phyloP scores from a whole-genome alignment of 2,329 filamentous ascomycete species.

The Aureobasidium leucospermi region DNA sequence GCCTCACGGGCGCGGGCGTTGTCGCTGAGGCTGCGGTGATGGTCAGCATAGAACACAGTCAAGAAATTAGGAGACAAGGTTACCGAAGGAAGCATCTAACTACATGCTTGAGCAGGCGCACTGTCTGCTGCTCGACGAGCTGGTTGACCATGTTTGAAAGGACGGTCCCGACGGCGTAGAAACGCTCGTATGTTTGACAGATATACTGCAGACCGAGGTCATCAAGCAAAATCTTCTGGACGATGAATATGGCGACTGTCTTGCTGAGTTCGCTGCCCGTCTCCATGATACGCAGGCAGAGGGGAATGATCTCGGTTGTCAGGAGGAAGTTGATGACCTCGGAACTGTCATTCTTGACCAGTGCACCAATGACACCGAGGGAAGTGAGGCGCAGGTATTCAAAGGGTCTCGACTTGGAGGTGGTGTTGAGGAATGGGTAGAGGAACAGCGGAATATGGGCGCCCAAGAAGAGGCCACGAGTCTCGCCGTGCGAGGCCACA shows the following conservation, averaged over 20 bases:
- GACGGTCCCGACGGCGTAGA: constrained; percentile 96
- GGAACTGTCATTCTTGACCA: constrained; percentile 97
- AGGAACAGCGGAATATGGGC: constrained; percentile 96
- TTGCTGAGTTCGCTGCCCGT: constrained; percentile 97
- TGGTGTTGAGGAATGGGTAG: constrained; percentile 97
- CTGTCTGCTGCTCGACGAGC: constrained; percentile 94
- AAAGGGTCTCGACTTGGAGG: constrained; percentile 93
- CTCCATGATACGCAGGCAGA: constrained; percentile 98
- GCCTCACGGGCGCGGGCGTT: constrained; percentile 94
- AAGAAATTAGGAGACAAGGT: constrained; percentile 25
- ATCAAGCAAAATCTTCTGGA: constrained; percentile 96
- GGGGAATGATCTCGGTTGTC: constrained; percentile 95
- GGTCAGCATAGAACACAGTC: not conserved
- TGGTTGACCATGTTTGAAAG: constrained; percentile 98
- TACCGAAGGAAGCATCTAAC: constrained; percentile 94
- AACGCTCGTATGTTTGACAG: constrained; percentile 95
- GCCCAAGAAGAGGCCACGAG: constrained; percentile 80
- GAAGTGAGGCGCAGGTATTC: constrained; percentile 95
- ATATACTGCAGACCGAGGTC: constrained; percentile 97
- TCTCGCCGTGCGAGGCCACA: constrained; percentile 95
- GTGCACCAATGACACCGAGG: constrained; percentile 88
- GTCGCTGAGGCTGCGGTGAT: constrained; percentile 66
- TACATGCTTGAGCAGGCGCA: constrained; percentile 91
- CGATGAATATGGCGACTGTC: constrained; percentile 98
- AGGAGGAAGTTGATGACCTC: constrained; percentile 99